A percentile compares a stretch with the other conserved stretches of the same genome.
Conservation (phyloP, 306 rosid species). For the Quercus parvula region DNA sequence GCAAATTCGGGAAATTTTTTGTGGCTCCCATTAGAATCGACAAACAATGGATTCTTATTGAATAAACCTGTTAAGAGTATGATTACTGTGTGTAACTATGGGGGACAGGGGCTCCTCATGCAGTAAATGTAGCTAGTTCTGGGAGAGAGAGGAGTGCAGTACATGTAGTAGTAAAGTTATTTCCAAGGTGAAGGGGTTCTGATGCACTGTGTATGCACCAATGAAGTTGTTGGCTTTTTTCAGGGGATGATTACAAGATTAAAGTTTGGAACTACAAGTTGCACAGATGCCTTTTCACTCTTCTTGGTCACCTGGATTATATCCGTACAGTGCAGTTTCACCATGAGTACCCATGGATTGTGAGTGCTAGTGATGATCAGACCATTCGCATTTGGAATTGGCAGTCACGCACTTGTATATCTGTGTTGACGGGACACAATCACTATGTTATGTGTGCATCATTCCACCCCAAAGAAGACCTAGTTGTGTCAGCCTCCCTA, state of each 20-base stretch:
- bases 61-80: background rate
- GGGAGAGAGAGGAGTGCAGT: background rate
- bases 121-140: background rate
- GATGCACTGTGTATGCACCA: background rate
- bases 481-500: constrained; percentile 89
- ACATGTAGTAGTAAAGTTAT: background rate
- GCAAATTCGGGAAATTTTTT: too few relatives aligned
- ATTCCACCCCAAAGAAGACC: constrained; percentile 93
- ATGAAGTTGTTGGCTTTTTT: constrained; percentile 2
- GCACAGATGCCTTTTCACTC: constrained; percentile 92
- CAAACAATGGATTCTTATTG: background rate
- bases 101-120: background rate
- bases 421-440: constrained; percentile 96
- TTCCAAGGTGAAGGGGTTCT: background rate
- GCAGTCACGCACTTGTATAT: constrained; percentile 96
- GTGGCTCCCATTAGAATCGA: background rate
- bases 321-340: constrained; percentile 97
- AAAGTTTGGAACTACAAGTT: constrained; percentile 99
- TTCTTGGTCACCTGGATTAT: constrained; percentile 95
- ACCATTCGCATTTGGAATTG: constrained; percentile 98
- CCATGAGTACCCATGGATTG: constrained; percentile 95
- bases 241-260: constrained; percentile 99
- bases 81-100: background rate
- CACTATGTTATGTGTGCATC: constrained; percentile 98
- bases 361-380: constrained; percentile 98